These are phyloP conservation scores for Hortiboletus campestris DNA, from an alignment of 768 basidiomycete species.

Conservation along the genomic window DNA sequence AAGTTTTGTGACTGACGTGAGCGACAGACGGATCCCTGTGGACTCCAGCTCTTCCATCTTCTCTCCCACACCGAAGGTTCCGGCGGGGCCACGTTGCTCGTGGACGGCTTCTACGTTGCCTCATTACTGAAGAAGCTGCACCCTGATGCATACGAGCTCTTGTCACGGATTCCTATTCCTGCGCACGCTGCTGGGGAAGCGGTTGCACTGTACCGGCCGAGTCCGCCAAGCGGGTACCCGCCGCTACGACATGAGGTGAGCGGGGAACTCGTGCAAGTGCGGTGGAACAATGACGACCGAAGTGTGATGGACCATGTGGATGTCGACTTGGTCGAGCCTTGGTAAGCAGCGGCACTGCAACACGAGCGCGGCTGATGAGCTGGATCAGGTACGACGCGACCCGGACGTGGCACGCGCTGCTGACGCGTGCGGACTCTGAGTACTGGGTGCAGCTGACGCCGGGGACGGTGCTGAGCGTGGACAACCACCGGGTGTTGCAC, in stretches of 20 bases:
- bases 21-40: slow-evolving; percentile 83
- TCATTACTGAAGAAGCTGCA: slow-evolving; percentile 70
- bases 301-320: slow-evolving; percentile 69
- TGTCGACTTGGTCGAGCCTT: slow-evolving; percentile 65
- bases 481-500: slow-evolving; percentile 93
- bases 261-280: slow-evolving; percentile 67
- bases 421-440: slow-evolving; percentile 81
- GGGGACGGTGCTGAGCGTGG: slow-evolving; percentile 87
- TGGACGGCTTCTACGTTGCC: slow-evolving; percentile 94
- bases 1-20: slow-evolving; percentile 12
- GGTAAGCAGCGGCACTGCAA: slow-evolving; percentile 40
- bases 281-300: slow-evolving; percentile 96
- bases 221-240: slow-evolving; percentile 61
- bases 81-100: slow-evolving; percentile 88
- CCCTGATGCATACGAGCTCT: slow-evolving; percentile 65
- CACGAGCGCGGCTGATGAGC: neutral
- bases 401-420: slow-evolving; percentile 68
- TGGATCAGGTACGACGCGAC: slow-evolving; percentile 72
- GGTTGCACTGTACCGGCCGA: slow-evolving; percentile 52
- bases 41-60: slow-evolving; percentile 95
- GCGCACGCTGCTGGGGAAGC: slow-evolving; percentile 88
- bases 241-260: slow-evolving; percentile 58
- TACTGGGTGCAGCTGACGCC: slow-evolving; percentile 90
- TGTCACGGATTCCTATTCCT: slow-evolving; percentile 68
- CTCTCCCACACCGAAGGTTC: slow-evolving; percentile 77